Base-by-base conservation (phyloP, 2,329 filamentous ascomycete genomes). In the Clarireedia homoeocarpa region DNA sequence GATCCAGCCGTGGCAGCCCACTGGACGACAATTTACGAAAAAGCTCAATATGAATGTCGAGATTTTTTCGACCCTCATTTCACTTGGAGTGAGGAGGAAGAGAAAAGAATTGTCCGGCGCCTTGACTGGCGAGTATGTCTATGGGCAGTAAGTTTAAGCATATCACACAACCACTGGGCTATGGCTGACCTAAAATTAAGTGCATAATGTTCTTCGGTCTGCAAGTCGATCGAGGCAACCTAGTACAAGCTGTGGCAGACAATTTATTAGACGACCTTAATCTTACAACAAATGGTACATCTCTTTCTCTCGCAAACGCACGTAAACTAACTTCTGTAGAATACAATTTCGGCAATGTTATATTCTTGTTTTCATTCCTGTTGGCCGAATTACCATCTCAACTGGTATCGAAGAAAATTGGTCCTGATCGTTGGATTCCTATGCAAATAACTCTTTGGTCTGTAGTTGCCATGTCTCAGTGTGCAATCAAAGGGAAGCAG, bases 151-250 rank as follows among this genome's bases (percentile, higher is more conserved):
- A 58, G 55, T 53, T 30, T 7, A 12, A 14, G 34, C 30, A 49
- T 48, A 10, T 5, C 15, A 9, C 2, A 15, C 9, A 5, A 2
- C 5, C 15, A 23, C 20, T 20, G 6, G 12, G 23, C 20, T 5
- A 34, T 34, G 17, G n/a, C 12, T 54, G 5, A 54, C 12, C 26
- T 27, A 81, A 81, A 65, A 82, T 83, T 6, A 7, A 82, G 53
- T 83, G 80, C 56, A 58, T 83, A 27, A 83, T 83, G 67, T 84
- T 84, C 66, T 83, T 84, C 59, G 79, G 77, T 2, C 72, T 85
- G 4, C 79, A 85, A 59, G 71, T 84, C 24, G 81, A 85, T 66
- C 73, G 82, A 23, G 77, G 77, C 20, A 86, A 85, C 63, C 72
- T 85, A 9, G 58, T 60, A 4, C 81, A 82, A 63, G 83, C 81